A percentile compares a stretch with the other conserved stretches of the same genome.
phyloP scores from a whole-genome alignment of 2,329 filamentous ascomycete genomes.

The Albifimbria verrucaria region DNA sequence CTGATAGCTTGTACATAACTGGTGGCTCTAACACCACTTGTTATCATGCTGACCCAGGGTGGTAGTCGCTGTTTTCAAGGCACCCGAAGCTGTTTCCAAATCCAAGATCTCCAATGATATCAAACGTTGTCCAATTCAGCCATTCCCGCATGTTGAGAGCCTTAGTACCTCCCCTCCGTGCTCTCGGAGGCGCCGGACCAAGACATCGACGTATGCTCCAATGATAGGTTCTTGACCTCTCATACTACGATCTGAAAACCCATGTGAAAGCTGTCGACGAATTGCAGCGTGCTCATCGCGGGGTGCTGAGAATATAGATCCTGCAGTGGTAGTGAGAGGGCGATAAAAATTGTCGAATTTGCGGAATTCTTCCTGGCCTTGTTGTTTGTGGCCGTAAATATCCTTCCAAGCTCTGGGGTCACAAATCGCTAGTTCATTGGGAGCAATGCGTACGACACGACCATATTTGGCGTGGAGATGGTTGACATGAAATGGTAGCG shows the following conservation, averaged over 20 bases:
- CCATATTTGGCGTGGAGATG: constrained; percentile 24
- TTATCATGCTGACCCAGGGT: too few species aligned
- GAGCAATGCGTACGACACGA: constrained; percentile 36
- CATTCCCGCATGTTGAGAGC: background rate
- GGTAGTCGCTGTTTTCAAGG: too few species aligned
- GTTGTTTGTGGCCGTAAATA: constrained; percentile 32
- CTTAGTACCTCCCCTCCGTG: background rate
- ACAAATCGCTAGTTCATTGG: constrained; percentile 36
- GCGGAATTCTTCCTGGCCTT: constrained; percentile 15
- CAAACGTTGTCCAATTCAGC: background rate
- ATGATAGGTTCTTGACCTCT: background rate
- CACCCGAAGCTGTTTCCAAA: background rate
- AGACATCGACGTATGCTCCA: background rate
- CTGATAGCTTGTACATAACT: too few species aligned
- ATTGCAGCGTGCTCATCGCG: background rate
- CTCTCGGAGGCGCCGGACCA: background rate
- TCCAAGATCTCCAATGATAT: background rate
- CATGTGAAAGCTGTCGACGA: background rate
- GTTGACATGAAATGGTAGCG: constrained; percentile 14
- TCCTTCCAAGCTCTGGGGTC: constrained; percentile 34
- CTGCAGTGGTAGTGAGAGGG: background rate
- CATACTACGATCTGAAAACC: background rate
- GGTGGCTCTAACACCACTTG: too few species aligned
- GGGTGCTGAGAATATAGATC: background rate
- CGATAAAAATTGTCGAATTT: constrained; percentile 10